Evolutionary conservation across 768 basidiomycete species (phyloP), one percentile per base, ranked within the genome.

Genomic region (Auriculariales sp.): DNA sequence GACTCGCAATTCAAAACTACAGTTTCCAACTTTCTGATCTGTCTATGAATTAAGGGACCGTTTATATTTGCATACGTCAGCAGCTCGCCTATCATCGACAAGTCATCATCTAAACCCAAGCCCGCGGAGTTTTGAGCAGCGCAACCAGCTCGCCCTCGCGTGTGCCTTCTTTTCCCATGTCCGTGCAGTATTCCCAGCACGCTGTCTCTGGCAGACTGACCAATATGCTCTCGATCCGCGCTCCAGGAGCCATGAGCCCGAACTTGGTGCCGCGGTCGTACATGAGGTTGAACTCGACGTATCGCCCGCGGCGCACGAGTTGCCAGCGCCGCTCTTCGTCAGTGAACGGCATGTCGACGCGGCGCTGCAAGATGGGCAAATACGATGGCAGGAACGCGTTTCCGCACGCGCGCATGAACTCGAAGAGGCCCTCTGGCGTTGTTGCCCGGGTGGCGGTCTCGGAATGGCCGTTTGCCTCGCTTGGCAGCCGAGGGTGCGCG

Each of bases 281-380:
- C 10, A 91, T 79, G 54, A 93, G 63, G 62, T 92, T 92, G 67
- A 92, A 99, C 63, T 99, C 94, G 47, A 94, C 94, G 60, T 97
- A 94, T 54, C 93, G 74, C 1, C 93, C 93, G 24, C 93, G 71
- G 34, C 95, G 73, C 25, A 99, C 58, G 49, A 94, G 76, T 64
- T 98, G 94, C 95, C 95, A 99, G 46, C 93, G 73, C 45, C 91
- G 76, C 3, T 77, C 76, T 55, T 68, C 78, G 24, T 79, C 74
- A 46, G 72, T 74, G 54, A 60, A 70, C 1, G 56, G 54, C 50
- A 57, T 61, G 49, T 64, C 53, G 33, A 53, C 54, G 10, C 86
- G 74, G 30, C 68, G 69, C 50, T 72, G 57, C 35, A 99, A 70
- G 61, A 98, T 84, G 17, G 95, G 94, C 39, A 95, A 56, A 62